Base-by-base conservation (phyloP, 140 eudicot species). In the Cichorium intybus region DNA sequence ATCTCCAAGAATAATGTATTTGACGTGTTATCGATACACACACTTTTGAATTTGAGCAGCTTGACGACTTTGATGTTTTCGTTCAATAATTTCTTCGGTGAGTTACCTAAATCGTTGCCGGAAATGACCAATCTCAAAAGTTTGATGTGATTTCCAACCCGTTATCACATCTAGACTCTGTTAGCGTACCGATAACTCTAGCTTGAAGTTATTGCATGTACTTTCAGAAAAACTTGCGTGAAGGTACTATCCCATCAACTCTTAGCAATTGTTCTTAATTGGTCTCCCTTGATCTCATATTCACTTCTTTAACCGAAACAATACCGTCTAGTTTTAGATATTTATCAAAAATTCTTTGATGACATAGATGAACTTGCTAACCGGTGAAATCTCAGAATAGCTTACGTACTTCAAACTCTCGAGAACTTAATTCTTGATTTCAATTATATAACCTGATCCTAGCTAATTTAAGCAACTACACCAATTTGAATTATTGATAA, bases 371-470 rank as follows among this genome's bases (percentile, higher is more conserved):
- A 93, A 93, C 56, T 68, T 77, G 21, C 88, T 93, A 14, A 15
- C 66, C 18, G 99, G 99, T 21, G 95, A 81, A 37, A 93, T 93
- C 76, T 97, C 99, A 2, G 66, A 77, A 12, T 97, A 93, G 76
- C 77, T 93, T 6, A 93, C 65, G 88, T 57, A 86, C 72, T 79
- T 39, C 31, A 56, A 17, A 16, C 60, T 29, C 78, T 80, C 1
- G 94, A 93, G 76, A 93, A 93, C 60, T 64, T 93, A 80, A 93
- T 93, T 74, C 86, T 89, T 24, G 97, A 89, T 72, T 89, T 85
- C 78, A 89, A 89, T 72, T 68, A 80, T 52, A 71, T 89, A 70
- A 77, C 70, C 5, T 95, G 97, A 17, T 89, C 29, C 97, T 95
- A 0, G 48, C 90, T 54, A 78, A 80, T 48, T 85, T 89, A 62